Evolutionary conservation across 2,329 filamentous ascomycete genomes (phyloP).

Genomic region (Colletotrichum karsti): DNA sequence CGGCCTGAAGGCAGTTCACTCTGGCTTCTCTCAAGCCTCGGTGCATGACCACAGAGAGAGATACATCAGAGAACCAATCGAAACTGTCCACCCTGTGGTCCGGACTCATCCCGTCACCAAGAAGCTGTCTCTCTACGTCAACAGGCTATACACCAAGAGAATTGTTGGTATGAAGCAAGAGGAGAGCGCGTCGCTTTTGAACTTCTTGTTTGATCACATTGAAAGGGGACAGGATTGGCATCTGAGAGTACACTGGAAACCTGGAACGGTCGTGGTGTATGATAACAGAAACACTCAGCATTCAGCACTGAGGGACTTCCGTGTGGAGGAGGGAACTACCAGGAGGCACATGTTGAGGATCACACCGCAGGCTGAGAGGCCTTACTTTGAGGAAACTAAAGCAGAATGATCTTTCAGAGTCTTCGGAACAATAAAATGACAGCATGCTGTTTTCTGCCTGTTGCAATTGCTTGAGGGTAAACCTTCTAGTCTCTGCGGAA

Average conservation of each 20-base stretch:
- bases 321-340: background rate
- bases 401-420: background rate
- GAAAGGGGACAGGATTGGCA: slow-evolving; percentile 2
- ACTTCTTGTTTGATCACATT: slow-evolving; percentile 8
- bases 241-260: background rate
- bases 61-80: slow-evolving; percentile 6
- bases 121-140: background rate
- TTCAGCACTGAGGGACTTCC: background rate
- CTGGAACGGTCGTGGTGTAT: background rate
- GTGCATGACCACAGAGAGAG: background rate
- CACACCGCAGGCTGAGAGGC: slow-evolving; percentile 4
- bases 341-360: slow-evolving; percentile 1
- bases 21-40: background rate
- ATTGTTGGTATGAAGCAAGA: background rate
- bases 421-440: no score
- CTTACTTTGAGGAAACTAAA: background rate
- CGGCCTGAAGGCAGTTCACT: background rate
- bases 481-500: no score
- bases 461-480: no score
- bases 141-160: background rate
- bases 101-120: background rate
- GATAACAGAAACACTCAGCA: slow-evolving; percentile 7
- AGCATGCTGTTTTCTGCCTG: no score
- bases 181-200: background rate
- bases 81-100: background rate